Evolutionary conservation across 495 filamentous ascomycete genomes (phyloP).

Genomic region (Xeromyces bisporus): DNA sequence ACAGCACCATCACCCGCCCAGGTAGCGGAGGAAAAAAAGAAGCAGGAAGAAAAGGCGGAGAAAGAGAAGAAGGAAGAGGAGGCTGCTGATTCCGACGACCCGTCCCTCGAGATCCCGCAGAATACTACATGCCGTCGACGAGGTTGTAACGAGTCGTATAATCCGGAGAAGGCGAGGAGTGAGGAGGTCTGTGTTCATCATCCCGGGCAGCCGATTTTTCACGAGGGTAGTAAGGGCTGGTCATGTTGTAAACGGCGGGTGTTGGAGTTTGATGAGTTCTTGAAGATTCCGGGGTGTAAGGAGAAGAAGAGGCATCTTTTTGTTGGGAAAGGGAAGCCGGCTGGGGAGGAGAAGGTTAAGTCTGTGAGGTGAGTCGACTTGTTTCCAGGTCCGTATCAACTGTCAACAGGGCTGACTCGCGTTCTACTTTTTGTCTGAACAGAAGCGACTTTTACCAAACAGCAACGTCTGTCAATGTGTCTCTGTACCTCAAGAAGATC

Average conservation of each 20-base stretch:
- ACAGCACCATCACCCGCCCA: slow-evolving; percentile 43
- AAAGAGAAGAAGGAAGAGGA: too few relatives aligned
- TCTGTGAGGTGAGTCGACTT: slow-evolving; percentile 47
- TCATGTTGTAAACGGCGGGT: slow-evolving; percentile 91
- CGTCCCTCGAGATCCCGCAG: slow-evolving; percentile 45
- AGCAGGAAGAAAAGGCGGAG: too few relatives aligned
- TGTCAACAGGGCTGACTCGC: not conserved
- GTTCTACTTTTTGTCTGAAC: not conserved
- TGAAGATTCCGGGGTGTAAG: slow-evolving; percentile 83
- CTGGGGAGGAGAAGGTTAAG: slow-evolving; percentile 39
- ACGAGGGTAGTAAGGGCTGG: slow-evolving; percentile 95
- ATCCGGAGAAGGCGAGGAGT: slow-evolving; percentile 39
- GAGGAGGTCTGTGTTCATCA: slow-evolving; percentile 74
- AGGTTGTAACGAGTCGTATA: slow-evolving; percentile 52
- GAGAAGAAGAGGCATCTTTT: slow-evolving; percentile 72
- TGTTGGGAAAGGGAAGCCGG: slow-evolving; percentile 55
- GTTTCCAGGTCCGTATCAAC: not conserved
- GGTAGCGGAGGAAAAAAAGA: slow-evolving; percentile 51
- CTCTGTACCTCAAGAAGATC: slow-evolving; percentile 94
- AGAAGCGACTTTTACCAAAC: slow-evolving; percentile 97
- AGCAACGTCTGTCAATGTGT: slow-evolving; percentile 63
- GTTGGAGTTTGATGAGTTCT: slow-evolving; percentile 92
- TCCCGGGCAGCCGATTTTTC: slow-evolving; percentile 77
- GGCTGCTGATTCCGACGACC: slow-evolving; percentile 84
- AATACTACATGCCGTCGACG: slow-evolving; percentile 62